Evolutionary conservation across 2,329 filamentous ascomycete species (phyloP).

Genomic region (Colletotrichum musicola): DNA sequence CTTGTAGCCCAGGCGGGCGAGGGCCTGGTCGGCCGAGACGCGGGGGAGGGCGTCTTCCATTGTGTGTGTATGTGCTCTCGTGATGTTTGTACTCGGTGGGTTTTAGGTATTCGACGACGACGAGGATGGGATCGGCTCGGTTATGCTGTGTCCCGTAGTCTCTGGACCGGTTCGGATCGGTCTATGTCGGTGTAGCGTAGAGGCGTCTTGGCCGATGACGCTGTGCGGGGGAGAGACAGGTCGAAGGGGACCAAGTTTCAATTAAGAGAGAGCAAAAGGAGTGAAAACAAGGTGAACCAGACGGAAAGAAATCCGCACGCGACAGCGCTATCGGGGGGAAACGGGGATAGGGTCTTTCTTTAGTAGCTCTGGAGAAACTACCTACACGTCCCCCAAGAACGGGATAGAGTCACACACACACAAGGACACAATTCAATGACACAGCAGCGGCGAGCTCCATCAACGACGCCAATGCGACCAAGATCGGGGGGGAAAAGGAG

Average conservation of each 20-base stretch:
- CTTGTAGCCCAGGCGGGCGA: slow-evolving; percentile 61
- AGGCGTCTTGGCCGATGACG: neutral
- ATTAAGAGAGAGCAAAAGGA: slow-evolving; percentile 1
- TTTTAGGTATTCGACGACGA: neutral
- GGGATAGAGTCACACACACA: slow-evolving; percentile 21
- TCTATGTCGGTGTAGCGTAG: neutral
- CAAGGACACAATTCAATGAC: slow-evolving; percentile 37
- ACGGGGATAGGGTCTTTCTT: slow-evolving; percentile 17
- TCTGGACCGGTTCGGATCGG: neutral
- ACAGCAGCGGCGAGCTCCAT: slow-evolving; percentile 17
- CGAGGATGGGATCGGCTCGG: neutral
- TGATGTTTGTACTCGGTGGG: neutral
- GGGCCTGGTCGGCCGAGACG: slow-evolving; percentile 43
- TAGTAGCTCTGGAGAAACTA: slow-evolving; percentile 18
- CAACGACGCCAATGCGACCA: slow-evolving; percentile 32
- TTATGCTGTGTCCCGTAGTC: neutral
- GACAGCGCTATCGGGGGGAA: slow-evolving; percentile 2
- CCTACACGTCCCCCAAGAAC: neutral
- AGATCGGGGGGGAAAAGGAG: slow-evolving; percentile 17
- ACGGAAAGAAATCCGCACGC: slow-evolving; percentile 11
- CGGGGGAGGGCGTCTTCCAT: slow-evolving; percentile 28
- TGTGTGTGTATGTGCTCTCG: neutral
- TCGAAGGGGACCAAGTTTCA: too few relatives aligned
- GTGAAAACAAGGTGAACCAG: slow-evolving; percentile 4
- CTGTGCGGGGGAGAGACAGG: neutral